Evolutionary conservation across 169 alveolate species (phyloP).

Genomic region (Plasmodium vinckei): DNA sequence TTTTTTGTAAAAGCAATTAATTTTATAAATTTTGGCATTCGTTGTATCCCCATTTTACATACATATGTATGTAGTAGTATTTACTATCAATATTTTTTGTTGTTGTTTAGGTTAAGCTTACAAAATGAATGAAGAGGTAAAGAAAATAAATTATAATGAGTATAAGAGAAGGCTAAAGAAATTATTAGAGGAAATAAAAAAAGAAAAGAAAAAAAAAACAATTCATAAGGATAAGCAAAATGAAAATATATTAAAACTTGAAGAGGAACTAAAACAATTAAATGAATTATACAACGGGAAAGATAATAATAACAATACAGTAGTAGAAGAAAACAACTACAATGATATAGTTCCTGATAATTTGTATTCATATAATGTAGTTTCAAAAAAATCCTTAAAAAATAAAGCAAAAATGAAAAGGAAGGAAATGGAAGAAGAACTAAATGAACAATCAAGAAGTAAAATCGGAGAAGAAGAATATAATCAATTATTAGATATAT

Average conservation of each 20-base stretch:
- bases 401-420: slow-evolving; percentile 44
- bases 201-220: slow-evolving; percentile 61
- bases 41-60: too few relatives aligned
- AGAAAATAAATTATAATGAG: slow-evolving; percentile 42
- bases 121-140: slow-evolving; percentile 8
- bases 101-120: neutral
- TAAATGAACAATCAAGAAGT: slow-evolving; percentile 38
- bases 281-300: slow-evolving; percentile 38
- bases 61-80: too few relatives aligned
- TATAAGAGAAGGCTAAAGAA: slow-evolving; percentile 54
- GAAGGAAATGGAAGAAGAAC: slow-evolving; percentile 34
- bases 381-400: slow-evolving; percentile 41
- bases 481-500: slow-evolving; percentile 17
- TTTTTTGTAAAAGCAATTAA: too few relatives aligned
- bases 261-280: slow-evolving; percentile 45
- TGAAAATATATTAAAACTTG: slow-evolving; percentile 35
- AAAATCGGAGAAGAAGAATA: slow-evolving; percentile 49
- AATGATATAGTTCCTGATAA: neutral
- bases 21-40: too few relatives aligned
- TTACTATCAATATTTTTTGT: neutral
- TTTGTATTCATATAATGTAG: slow-evolving; percentile 24
- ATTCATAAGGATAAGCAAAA: slow-evolving; percentile 36
- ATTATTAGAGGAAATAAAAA: slow-evolving; percentile 64
- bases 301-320: neutral
- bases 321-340: neutral